These are phyloP conservation scores for Aethionema arabicum DNA, from an alignment of 345 rosid genomes.

Conservation along the genomic window DNA sequence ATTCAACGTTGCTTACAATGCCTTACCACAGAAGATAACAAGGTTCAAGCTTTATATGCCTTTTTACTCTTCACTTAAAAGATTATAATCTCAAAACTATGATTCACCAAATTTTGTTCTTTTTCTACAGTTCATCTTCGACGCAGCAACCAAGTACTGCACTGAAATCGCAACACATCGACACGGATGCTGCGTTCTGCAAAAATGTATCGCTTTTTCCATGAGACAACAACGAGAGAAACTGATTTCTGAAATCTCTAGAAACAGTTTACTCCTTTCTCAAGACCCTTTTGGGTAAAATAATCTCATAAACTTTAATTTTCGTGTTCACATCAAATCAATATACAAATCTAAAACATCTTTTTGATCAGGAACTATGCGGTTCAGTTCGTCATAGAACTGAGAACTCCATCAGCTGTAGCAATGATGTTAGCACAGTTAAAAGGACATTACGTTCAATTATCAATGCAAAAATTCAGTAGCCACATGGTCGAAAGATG, in stretches of 20 bases:
- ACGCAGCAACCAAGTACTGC: constrained; percentile 51
- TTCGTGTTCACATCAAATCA: background rate
- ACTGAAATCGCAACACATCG: constrained; percentile 58
- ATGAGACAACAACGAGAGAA: constrained; percentile 45
- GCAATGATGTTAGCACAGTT: constrained; percentile 47
- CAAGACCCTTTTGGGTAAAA: constrained; percentile 57
- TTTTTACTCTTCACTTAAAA: too few species aligned
- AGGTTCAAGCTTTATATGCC: constrained; percentile 36
- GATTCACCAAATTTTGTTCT: background rate
- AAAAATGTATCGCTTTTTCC: constrained; percentile 54
- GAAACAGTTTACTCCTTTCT: constrained; percentile 51
- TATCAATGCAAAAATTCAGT: constrained; percentile 54
- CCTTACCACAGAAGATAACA: constrained; percentile 58
- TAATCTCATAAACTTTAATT: too few species aligned
- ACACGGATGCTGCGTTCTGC: constrained; percentile 69
- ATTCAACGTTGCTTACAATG: constrained; percentile 77
- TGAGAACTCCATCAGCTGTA: constrained; percentile 44
- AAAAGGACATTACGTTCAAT: constrained; percentile 57
- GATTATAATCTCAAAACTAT: background rate
- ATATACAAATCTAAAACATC: background rate
- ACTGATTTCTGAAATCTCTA: constrained; percentile 44
- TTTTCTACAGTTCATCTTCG: constrained; percentile 46
- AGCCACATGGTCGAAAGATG: constrained; percentile 60
- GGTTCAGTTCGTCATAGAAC: constrained; percentile 55
- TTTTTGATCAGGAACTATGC: constrained; percentile 48